phyloP scores from a whole-genome alignment of 75 land plant species.

The Pinus albicaulis region DNA sequence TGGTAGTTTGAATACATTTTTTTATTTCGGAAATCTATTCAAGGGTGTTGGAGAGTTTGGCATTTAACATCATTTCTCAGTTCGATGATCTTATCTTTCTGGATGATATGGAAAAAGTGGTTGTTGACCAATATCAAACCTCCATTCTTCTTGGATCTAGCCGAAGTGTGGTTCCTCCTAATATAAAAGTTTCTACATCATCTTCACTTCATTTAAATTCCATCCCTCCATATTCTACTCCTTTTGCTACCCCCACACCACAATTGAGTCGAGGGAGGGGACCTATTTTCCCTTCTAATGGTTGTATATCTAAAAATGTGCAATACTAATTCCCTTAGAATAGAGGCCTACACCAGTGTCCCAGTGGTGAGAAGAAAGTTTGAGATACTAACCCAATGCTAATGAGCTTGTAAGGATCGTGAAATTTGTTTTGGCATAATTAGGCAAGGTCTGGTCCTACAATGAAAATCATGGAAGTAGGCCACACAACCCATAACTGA shows the following conservation, averaged over 20 bases:
- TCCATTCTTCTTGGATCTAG: constrained; percentile 18
- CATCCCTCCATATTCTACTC: constrained; percentile 48
- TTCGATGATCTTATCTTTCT: constrained; percentile 66
- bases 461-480: constrained; percentile 40
- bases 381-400: not conserved
- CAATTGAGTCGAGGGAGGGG: constrained; percentile 40
- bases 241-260: constrained; percentile 62
- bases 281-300: constrained; percentile 6
- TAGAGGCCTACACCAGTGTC: not conserved
- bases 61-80: constrained; percentile 81
- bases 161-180: constrained; percentile 46
- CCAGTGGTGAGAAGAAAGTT: not conserved
- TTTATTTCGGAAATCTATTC: constrained; percentile 97
- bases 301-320: not conserved
- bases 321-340: not conserved
- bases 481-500: constrained; percentile 52
- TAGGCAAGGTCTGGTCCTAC: constrained; percentile 44
- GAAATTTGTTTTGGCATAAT: constrained; percentile 17
- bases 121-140: constrained; percentile 14
- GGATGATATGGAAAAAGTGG: constrained; percentile 34
- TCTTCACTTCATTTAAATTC: constrained; percentile 45
- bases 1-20: constrained; percentile 80
- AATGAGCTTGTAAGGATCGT: not conserved
- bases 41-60: constrained; percentile 90
- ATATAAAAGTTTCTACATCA: constrained; percentile 54